Evolutionary conservation across 169 alveolate species (phyloP), one percentile per base, ranked within the genome.

Genomic region (Blepharisma undulans): DNA sequence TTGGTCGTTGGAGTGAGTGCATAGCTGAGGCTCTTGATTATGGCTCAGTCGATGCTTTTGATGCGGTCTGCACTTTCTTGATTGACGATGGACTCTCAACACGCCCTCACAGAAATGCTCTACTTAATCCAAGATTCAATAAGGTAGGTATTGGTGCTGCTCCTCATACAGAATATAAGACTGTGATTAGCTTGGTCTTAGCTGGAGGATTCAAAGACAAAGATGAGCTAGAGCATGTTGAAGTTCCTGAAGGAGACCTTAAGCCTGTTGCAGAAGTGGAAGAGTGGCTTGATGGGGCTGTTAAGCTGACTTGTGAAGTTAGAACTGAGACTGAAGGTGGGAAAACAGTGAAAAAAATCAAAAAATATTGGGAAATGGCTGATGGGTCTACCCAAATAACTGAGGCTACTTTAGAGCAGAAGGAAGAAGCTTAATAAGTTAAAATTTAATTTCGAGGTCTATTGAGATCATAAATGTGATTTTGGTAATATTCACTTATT

Each of bases 231-330:
- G 48, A 34, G 27, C 71, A 32, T 25, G 77, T 36, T 12, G 33
- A 32, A 4, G 78, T 48, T 12, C 74, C 78, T 34, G 74, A 33
- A 84, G 78, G 89, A 36, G 78, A 60, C 10, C 27, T 84, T 84
- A 76, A n/a, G 22, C 27, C 36, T 84, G 78, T 36, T 5, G 32
- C 74, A 60, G 89, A 84, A 60, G 89, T 84, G 6, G 74, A 22
- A 59, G 78, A 84, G 8, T 84, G 89, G 89, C 89, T 84, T 34
- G 89, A 84, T 25, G 89, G 89, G 36, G 89, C 89, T 84, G 89
- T 84, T 21, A 84, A 84, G 78, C 30, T 84, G 79, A 84, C 89
- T 60, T 84, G 89, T 60, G 89, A 84, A 29, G 84, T 84, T 30
- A 84, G 89, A 59, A 25, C 78, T 48, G 89, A 60, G 19, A 60